phyloP scores from a whole-genome alignment of 2,329 filamentous ascomycete species.

The Emergomyces pasteurianus region DNA sequence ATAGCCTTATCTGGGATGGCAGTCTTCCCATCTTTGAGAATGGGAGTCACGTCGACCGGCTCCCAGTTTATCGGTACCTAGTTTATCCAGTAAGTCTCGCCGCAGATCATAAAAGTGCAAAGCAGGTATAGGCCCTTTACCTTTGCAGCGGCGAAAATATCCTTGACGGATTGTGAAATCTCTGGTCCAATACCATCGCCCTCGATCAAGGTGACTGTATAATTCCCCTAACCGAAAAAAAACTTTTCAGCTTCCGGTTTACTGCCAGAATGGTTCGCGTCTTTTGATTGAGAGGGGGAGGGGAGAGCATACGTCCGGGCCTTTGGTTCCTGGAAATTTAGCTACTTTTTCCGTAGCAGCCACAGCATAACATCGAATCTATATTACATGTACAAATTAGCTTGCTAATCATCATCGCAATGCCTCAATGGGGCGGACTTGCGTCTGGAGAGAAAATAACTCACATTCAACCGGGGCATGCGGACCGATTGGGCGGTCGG shows the following conservation, averaged over 20 bases:
- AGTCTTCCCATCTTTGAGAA: slow-evolving; percentile 88
- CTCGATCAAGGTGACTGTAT: slow-evolving; percentile 92
- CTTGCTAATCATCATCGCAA: slow-evolving; percentile 1
- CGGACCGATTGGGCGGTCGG: slow-evolving; percentile 38
- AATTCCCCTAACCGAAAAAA: slow-evolving; percentile 61
- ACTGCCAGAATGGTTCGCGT: background rate
- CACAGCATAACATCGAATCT: slow-evolving; percentile 50
- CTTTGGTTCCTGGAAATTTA: slow-evolving; percentile 87
- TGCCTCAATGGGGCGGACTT: background rate
- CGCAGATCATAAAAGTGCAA: background rate
- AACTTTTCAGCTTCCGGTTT: background rate
- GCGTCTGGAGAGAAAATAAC: slow-evolving; percentile 16
- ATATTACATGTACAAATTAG: slow-evolving; percentile 13
- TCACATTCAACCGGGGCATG: slow-evolving; percentile 47
- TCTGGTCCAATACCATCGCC: slow-evolving; percentile 98
- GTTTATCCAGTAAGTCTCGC: slow-evolving; percentile 14
- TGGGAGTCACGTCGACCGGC: slow-evolving; percentile 88
- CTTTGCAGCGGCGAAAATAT: slow-evolving; percentile 93
- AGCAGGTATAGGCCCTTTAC: slow-evolving; percentile 38
- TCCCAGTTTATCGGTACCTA: slow-evolving; percentile 94
- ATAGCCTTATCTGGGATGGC: slow-evolving; percentile 89
- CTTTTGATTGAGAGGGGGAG: background rate
- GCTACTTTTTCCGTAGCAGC: slow-evolving; percentile 59
- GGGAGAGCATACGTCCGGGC: slow-evolving; percentile 58
- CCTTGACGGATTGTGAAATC: slow-evolving; percentile 95